These are phyloP conservation scores for Physaria fendleri DNA, from an alignment of 345 rosid genomes.

Conservation along the genomic window DNA sequence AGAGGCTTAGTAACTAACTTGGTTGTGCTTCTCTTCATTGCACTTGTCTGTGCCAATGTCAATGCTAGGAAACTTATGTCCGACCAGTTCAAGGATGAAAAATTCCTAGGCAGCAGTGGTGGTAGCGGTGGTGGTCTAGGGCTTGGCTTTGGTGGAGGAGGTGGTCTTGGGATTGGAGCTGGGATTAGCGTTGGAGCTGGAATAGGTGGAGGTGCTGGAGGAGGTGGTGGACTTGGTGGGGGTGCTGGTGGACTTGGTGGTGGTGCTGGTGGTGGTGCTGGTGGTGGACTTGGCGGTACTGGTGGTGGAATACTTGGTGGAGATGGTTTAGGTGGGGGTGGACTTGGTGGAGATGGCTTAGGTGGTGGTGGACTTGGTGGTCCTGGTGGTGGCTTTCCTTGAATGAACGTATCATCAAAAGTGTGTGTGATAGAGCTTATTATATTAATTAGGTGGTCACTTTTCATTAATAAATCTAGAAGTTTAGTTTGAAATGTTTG, in stretches of 20 bases:
- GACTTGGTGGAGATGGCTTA: too few relatives aligned
- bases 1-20: slow-evolving; percentile 4
- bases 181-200: slow-evolving; percentile 22
- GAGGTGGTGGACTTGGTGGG: too few relatives aligned
- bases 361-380: slow-evolving; percentile 26
- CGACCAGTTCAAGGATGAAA: slow-evolving; percentile 30
- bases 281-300: slow-evolving; percentile 24
- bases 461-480: slow-evolving; percentile 8
- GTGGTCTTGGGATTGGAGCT: slow-evolving; percentile 25
- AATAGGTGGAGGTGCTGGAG: slow-evolving; percentile 24
- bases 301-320: slow-evolving; percentile 39
- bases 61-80: slow-evolving; percentile 41
- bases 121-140: slow-evolving; percentile 23
- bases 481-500: neutral
- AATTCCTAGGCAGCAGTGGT: too few relatives aligned
- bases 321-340: slow-evolving; percentile 23
- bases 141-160: slow-evolving; percentile 12
- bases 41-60: slow-evolving; percentile 27
- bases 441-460: too few relatives aligned
- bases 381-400: slow-evolving; percentile 17
- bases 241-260: too few relatives aligned
- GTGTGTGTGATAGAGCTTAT: too few relatives aligned
- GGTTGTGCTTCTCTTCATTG: slow-evolving; percentile 24
- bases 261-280: too few relatives aligned
- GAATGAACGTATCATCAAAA: slow-evolving; percentile 13